Evolutionary conservation across 2,329 filamentous ascomycete genomes (phyloP), one percentile per base, ranked within the genome.

Genomic region (Penicillium brevicompactum): DNA sequence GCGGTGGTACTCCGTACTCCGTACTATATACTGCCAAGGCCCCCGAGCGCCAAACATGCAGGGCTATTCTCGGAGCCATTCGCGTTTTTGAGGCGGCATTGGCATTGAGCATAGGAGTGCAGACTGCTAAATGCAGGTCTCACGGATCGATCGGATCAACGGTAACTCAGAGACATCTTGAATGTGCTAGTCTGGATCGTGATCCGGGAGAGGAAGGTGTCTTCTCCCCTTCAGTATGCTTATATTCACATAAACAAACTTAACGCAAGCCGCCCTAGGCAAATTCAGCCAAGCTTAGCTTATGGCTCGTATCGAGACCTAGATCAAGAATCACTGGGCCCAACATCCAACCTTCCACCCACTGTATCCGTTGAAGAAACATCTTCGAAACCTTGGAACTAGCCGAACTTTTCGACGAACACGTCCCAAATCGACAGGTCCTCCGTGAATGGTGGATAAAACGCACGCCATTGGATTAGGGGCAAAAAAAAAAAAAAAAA

Each of bases 81-180:
- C 24, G 18, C 16, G 21, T 9, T 18, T 7, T 45, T 31, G 32
- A 32, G 18, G 24, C 31, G 24, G n/a, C 31, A 51, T 41, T 34
- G 14, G n/a, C 4, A 27, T n/a, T 44, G 31, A 5, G 27, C 18
- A 8, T 34, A 46, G 24, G 24, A 27, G 24, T 27, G 24, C 42
- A 46, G n/a, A 14, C 16, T 32, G 34, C 42, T 27, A 51, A 9
- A 18, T 46, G 47, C 27, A 42, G 14, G 34, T 51, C 24, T 55
- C 47, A 46, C 40, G 43, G n/a, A 55, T 51, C 34, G 42, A 55
- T 55, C 52, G 52, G 52, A 46, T 41, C 16, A 6, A 18, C 51
- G 41, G 41, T 37, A 51, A 46, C 47, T 42, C 42, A 41, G 24
- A 46, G 47, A 55, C 47, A 46, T 46, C 24, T n/a, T 27, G 21